A percentile compares a stretch with the other conserved stretches of the same genome.
phyloP scores from a whole-genome alignment of 2,329 filamentous ascomycete species.

The Penicillium verrucosum region DNA sequence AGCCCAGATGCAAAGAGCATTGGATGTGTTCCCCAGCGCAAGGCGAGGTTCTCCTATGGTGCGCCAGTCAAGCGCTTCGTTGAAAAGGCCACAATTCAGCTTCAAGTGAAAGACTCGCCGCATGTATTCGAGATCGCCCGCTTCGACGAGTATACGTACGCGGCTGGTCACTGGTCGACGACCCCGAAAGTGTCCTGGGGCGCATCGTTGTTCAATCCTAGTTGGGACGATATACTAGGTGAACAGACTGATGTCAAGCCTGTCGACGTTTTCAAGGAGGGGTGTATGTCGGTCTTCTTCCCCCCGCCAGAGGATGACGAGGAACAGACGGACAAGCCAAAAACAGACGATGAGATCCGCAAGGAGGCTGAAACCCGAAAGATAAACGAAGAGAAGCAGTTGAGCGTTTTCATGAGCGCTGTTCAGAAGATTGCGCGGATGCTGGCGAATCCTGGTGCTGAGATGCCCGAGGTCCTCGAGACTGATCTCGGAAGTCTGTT shows the following conservation, averaged over 20 bases:
- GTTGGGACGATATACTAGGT: slow-evolving; percentile 43
- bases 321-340: neutral
- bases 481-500: slow-evolving; percentile 4
- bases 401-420: slow-evolving; percentile 2
- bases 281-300: neutral
- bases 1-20: slow-evolving; percentile 19
- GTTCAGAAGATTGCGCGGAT: slow-evolving; percentile 2
- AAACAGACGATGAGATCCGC: neutral
- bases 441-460: neutral
- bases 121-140: slow-evolving; percentile 45
- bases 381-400: neutral
- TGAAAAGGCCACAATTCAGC: slow-evolving; percentile 41
- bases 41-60: slow-evolving; percentile 28
- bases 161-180: neutral
- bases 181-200: slow-evolving; percentile 36
- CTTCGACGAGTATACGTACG: slow-evolving; percentile 36
- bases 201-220: slow-evolving; percentile 35
- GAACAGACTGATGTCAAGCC: neutral
- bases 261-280: neutral
- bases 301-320: neutral
- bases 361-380: neutral
- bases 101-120: slow-evolving; percentile 38
- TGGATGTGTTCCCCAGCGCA: slow-evolving; percentile 25
- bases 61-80: slow-evolving; percentile 32
- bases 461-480: neutral